These are phyloP conservation scores for Arachnomyces sp. DNA, from an alignment of 2,329 filamentous ascomycete species.

Conservation along the genomic window DNA sequence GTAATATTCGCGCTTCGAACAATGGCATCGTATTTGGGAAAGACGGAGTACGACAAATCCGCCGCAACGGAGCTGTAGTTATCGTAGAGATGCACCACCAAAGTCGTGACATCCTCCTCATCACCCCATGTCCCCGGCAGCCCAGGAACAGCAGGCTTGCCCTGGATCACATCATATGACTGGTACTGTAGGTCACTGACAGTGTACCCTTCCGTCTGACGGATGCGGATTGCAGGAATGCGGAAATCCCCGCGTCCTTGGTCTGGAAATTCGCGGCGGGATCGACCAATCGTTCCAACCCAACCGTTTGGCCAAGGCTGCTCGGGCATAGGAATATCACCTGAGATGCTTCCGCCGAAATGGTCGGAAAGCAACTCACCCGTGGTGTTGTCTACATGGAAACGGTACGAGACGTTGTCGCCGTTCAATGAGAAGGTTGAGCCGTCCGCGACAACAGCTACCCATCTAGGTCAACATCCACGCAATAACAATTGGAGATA, in stretches of 20 bases:
- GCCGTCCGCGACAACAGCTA: conserved; percentile 49
- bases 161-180: conserved; percentile 46
- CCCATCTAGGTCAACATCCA: too few relatives aligned
- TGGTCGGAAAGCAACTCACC: conserved; percentile 54
- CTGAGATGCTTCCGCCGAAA: conserved; percentile 50
- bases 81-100: conserved; percentile 52
- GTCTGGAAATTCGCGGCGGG: conserved; percentile 56
- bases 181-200: conserved; percentile 52
- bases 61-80: conserved; percentile 50
- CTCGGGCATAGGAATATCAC: conserved; percentile 38
- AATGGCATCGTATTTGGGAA: conserved; percentile 53
- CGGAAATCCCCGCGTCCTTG: conserved; percentile 56
- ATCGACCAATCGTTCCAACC: conserved; percentile 43
- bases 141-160: conserved; percentile 49
- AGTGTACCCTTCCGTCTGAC: conserved; percentile 50
- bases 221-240: conserved; percentile 52
- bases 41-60: conserved; percentile 55
- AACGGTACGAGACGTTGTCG: conserved; percentile 51
- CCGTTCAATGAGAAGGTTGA: conserved; percentile 51
- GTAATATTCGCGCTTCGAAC: conserved; percentile 54
- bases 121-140: conserved; percentile 53
- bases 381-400: conserved; percentile 51
- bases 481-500: too few relatives aligned
- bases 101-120: conserved; percentile 49
- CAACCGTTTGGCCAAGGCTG: conserved; percentile 44